Evolutionary conservation across 1,139 yeast species (phyloP).

Genomic region (Saccharomyces hybrid): DNA sequence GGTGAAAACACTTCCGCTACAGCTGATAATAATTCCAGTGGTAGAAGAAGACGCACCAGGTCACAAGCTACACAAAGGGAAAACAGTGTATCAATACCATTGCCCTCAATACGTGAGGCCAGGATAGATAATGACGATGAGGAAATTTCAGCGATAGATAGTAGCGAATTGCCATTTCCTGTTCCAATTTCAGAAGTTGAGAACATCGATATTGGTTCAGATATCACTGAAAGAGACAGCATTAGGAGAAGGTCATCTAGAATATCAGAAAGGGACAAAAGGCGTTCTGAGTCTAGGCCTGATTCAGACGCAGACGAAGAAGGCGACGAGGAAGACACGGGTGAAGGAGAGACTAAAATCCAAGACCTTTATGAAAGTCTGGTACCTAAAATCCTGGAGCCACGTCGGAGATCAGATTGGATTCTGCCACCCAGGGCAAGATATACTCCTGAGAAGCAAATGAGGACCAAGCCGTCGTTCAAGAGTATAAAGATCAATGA

Average conservation of each 20-base stretch:
- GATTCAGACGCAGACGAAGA: slow-evolving; percentile 1
- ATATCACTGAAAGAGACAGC: background rate
- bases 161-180: background rate
- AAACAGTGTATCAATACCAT: background rate
- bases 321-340: slow-evolving; percentile 2
- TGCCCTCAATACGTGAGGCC: background rate
- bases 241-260: slow-evolving; percentile 25
- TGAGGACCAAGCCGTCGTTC: slow-evolving; percentile 27
- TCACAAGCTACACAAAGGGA: background rate
- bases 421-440: slow-evolving; percentile 27
- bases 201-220: slow-evolving; percentile 2
- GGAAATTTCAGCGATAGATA: background rate
- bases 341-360: slow-evolving; percentile 9
- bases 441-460: slow-evolving; percentile 30
- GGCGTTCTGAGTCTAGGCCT: background rate
- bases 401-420: slow-evolving; percentile 32
- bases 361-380: slow-evolving; percentile 26
- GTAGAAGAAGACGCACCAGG: slow-evolving; percentile 1
- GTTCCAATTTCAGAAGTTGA: background rate
- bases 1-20: background rate
- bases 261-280: slow-evolving; percentile 12
- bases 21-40: background rate
- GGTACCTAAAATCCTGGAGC: slow-evolving; percentile 25
- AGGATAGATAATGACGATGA: background rate
- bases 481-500: slow-evolving; percentile 29